Conservation (phyloP, 192 early-diverging fungal genomes). For the Coemansia sp. region DNA sequence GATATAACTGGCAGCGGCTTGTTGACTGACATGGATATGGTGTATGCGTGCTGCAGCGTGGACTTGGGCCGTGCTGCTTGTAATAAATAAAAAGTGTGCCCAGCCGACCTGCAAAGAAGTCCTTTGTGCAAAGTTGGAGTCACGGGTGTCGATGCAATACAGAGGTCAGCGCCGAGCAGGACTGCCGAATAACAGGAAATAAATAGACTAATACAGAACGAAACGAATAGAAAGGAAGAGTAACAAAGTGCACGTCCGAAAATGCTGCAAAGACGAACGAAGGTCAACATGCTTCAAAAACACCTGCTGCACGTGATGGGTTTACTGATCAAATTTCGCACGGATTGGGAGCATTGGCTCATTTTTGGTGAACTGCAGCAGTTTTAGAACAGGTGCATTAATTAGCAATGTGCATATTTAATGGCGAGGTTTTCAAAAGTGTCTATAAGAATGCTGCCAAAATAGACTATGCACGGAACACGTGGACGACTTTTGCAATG, state of each 20-base stretch:
- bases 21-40: slow-evolving; percentile 38
- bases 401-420: too few species aligned
- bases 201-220: slow-evolving; percentile 3
- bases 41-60: neutral
- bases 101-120: neutral
- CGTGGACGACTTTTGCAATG: slow-evolving; percentile 66
- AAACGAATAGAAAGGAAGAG: neutral
- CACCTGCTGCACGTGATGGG: slow-evolving; percentile 3
- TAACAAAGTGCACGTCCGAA: neutral
- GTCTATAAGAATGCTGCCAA: neutral
- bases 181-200: slow-evolving; percentile 2
- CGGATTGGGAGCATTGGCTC: neutral
- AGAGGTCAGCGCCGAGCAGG: neutral
- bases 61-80: neutral
- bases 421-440: neutral
- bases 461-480: slow-evolving; percentile 60
- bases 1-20: slow-evolving; percentile 40
- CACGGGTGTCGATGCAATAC: neutral
- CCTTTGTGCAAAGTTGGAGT: slow-evolving; percentile 2
- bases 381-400: too few species aligned
- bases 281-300: neutral
- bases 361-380: too few species aligned
- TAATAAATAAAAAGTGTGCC: neutral
- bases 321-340: slow-evolving; percentile 12
- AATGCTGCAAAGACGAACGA: neutral